These are phyloP conservation scores for Colletotrichum karsti DNA, from an alignment of 2,329 filamentous ascomycete species.

Conservation along the genomic window DNA sequence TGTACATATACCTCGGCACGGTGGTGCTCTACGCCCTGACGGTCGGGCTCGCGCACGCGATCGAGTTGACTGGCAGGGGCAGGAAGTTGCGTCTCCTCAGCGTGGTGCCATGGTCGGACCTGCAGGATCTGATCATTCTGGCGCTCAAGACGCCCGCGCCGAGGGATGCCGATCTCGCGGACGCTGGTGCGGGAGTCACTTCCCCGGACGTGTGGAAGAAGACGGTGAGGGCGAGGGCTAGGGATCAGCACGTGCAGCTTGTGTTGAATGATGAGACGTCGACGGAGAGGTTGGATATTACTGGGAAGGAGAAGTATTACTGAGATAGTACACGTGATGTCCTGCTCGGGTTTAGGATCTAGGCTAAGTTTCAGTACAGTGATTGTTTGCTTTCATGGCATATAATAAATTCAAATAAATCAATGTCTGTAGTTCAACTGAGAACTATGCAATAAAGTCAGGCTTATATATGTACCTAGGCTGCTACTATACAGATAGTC, in stretches of 20 bases:
- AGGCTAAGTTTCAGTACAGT: too few species aligned
- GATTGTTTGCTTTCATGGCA: too few species aligned
- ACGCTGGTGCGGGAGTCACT: not conserved
- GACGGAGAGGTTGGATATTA: not conserved
- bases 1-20: slow-evolving; percentile 5
- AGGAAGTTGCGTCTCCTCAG: not conserved
- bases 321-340: too few species aligned
- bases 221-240: not conserved
- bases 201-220: not conserved
- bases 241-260: not conserved
- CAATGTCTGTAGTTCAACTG: too few species aligned
- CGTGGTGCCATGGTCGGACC: slow-evolving; percentile 2
- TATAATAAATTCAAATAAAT: too few species aligned
- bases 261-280: not conserved
- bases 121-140: slow-evolving; percentile 7
- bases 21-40: not conserved
- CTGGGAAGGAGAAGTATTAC: not conserved
- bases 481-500: too few species aligned
- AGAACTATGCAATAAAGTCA: too few species aligned
- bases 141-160: not conserved
- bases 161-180: not conserved
- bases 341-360: too few species aligned
- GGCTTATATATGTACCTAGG: too few species aligned
- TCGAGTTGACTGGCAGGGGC: not conserved
- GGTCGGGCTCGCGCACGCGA: not conserved